phyloP scores from a whole-genome alignment of 2,329 filamentous ascomycete species.

The Botrytis byssoidea region DNA sequence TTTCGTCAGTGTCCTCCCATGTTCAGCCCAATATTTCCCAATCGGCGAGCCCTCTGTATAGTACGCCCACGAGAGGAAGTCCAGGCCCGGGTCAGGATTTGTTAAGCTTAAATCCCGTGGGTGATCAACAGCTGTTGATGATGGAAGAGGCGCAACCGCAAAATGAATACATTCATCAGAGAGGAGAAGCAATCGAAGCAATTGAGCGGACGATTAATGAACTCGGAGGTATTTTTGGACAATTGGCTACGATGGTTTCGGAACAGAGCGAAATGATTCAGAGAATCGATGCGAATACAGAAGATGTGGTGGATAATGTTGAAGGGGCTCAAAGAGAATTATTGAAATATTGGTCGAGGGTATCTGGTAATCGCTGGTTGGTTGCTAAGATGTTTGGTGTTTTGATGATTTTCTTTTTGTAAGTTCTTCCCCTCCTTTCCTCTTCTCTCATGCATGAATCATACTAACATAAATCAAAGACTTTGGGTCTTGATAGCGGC shows the following conservation, averaged over 20 bases:
- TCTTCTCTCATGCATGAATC: too few relatives aligned
- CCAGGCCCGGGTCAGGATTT: slow-evolving; percentile 68
- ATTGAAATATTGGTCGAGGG: slow-evolving; percentile 93
- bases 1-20: slow-evolving; percentile 81
- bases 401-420: slow-evolving; percentile 89
- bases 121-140: slow-evolving; percentile 83
- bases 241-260: slow-evolving; percentile 93
- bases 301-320: slow-evolving; percentile 98
- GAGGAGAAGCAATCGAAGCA: slow-evolving; percentile 92
- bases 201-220: slow-evolving; percentile 96
- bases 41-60: slow-evolving; percentile 84
- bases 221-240: slow-evolving; percentile 87
- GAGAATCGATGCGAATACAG: slow-evolving; percentile 93
- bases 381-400: slow-evolving; percentile 87
- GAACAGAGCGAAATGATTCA: slow-evolving; percentile 99
- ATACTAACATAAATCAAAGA: slow-evolving; percentile 24
- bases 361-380: slow-evolving; percentile 93
- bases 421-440: slow-evolving; percentile 36
- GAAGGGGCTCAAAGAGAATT: slow-evolving; percentile 91
- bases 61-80: slow-evolving; percentile 67
- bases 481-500: slow-evolving; percentile 36
- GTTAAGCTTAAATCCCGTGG: slow-evolving; percentile 78
- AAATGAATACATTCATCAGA: slow-evolving; percentile 88
- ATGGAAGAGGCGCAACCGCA: slow-evolving; percentile 89
- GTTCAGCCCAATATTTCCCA: slow-evolving; percentile 66